A percentile compares a stretch with the other conserved stretches of the same genome.
phyloP scores from a whole-genome alignment of 2,329 filamentous ascomycete genomes.

The Ophiocordyceps robertsii region DNA sequence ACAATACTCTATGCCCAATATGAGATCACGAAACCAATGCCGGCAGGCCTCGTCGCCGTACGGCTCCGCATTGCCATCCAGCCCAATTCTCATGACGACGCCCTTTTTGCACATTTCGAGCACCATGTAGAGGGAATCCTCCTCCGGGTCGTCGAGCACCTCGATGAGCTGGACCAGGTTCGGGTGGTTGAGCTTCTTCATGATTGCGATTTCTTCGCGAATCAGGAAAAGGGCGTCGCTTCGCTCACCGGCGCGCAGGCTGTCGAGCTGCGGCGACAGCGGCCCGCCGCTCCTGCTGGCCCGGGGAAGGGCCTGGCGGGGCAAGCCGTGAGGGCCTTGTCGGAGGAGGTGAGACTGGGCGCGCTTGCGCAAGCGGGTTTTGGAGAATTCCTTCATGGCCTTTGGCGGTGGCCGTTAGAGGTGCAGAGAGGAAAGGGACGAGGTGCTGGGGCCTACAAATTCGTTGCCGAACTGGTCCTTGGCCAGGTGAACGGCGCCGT shows the following conservation, averaged over 20 bases:
- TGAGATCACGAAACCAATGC: constrained; percentile 88
- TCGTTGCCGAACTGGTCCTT: constrained; percentile 82
- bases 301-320: constrained; percentile 11
- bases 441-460: constrained; percentile 51
- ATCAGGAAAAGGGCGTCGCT: constrained; percentile 69
- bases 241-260: constrained; percentile 39
- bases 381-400: constrained; percentile 98
- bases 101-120: constrained; percentile 98
- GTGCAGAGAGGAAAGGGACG: background rate
- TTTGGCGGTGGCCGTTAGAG: constrained; percentile 25
- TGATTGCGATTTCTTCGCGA: constrained; percentile 92
- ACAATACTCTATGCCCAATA: constrained; percentile 89
- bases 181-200: constrained; percentile 94
- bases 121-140: constrained; percentile 97
- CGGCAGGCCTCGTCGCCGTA: constrained; percentile 74
- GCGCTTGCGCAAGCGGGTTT: constrained; percentile 75
- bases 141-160: constrained; percentile 86
- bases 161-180: constrained; percentile 92
- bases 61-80: constrained; percentile 71
- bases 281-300: constrained; percentile 6
- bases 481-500: constrained; percentile 83
- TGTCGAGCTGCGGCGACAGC: constrained; percentile 12
- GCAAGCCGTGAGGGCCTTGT: constrained; percentile 25
- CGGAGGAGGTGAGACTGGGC: constrained; percentile 78
- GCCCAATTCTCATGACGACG: constrained; percentile 87